These are phyloP conservation scores for Mycena polygramma DNA, from an alignment of 768 basidiomycete genomes.

Conservation along the genomic window DNA sequence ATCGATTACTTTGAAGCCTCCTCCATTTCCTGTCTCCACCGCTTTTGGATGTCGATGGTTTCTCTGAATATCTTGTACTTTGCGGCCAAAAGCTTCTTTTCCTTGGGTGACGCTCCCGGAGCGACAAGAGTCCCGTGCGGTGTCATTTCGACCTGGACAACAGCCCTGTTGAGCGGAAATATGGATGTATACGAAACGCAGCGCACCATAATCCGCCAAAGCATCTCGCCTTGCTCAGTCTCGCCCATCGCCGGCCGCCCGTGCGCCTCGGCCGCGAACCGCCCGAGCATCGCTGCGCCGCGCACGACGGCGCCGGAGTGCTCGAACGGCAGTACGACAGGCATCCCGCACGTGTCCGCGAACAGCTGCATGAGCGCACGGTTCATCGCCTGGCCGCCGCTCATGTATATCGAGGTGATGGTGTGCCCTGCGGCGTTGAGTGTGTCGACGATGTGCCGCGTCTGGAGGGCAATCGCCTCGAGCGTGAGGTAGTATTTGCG, in stretches of 20 bases:
- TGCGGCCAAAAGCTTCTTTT: constrained; percentile 83
- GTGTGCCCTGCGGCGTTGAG: constrained; percentile 89
- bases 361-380: constrained; percentile 88
- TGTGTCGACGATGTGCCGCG: constrained; percentile 91
- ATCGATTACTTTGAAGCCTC: constrained; percentile 57
- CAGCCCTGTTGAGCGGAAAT: constrained; percentile 2
- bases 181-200: background rate
- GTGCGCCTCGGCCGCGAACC: constrained; percentile 79
- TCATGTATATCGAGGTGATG: constrained; percentile 90
- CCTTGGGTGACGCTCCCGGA: constrained; percentile 71
- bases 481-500: constrained; percentile 92
- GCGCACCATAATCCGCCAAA: constrained; percentile 95
- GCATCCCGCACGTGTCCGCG: constrained; percentile 85
- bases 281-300: constrained; percentile 94
- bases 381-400: constrained; percentile 95
- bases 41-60: constrained; percentile 87
- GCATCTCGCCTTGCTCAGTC: constrained; percentile 67
- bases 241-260: constrained; percentile 46
- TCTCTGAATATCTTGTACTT: constrained; percentile 97
- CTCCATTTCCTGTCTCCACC: constrained; percentile 87
- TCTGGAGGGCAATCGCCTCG: constrained; percentile 95
- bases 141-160: constrained; percentile 88
- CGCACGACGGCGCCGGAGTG: constrained; percentile 88
- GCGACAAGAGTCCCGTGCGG: constrained; percentile 79
- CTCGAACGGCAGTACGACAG: constrained; percentile 85